These are phyloP conservation scores for Lupinus albus DNA, from an alignment of 306 rosid species.

Conservation along the genomic window DNA sequence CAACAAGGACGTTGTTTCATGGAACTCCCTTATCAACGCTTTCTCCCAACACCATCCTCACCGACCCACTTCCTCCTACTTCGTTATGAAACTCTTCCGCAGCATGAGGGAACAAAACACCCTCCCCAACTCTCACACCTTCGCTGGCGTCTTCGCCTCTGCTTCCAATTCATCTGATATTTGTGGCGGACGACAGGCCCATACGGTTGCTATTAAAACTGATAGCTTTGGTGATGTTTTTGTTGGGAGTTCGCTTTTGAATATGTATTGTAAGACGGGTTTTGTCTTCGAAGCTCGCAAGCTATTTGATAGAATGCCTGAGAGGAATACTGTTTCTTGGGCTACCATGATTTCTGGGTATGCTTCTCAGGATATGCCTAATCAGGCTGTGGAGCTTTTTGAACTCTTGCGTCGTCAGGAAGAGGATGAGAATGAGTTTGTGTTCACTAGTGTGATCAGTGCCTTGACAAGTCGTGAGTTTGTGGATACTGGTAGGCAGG, in stretches of 20 bases:
- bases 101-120: conserved; percentile 51
- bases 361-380: conserved; percentile 51
- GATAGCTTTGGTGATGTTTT: conserved; percentile 61
- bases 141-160: conserved; percentile 65
- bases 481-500: conserved; percentile 59
- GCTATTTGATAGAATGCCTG: conserved; percentile 72
- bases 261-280: conserved; percentile 67
- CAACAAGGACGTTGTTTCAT: conserved; percentile 65
- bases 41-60: conserved; percentile 55
- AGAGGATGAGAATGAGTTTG: conserved; percentile 56
- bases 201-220: conserved; percentile 58
- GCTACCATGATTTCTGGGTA: conserved; percentile 81
- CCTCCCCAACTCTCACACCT: conserved; percentile 67
- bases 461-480: conserved; percentile 46
- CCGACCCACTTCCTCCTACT: neutral
- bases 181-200: conserved; percentile 52
- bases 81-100: conserved; percentile 58
- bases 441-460: conserved; percentile 68
- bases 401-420: conserved; percentile 45
- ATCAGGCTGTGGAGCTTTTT: conserved; percentile 60
- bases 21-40: conserved; percentile 82
- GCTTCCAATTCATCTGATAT: conserved; percentile 48
- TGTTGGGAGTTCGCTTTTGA: conserved; percentile 72
- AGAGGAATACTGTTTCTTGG: conserved; percentile 74
- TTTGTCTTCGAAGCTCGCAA: conserved; percentile 60